A percentile compares a stretch with the other conserved stretches of the same genome.
These are phyloP conservation scores for Candida hungchunana DNA, from an alignment of 805 yeast genomes.

Conservation along the genomic window DNA sequence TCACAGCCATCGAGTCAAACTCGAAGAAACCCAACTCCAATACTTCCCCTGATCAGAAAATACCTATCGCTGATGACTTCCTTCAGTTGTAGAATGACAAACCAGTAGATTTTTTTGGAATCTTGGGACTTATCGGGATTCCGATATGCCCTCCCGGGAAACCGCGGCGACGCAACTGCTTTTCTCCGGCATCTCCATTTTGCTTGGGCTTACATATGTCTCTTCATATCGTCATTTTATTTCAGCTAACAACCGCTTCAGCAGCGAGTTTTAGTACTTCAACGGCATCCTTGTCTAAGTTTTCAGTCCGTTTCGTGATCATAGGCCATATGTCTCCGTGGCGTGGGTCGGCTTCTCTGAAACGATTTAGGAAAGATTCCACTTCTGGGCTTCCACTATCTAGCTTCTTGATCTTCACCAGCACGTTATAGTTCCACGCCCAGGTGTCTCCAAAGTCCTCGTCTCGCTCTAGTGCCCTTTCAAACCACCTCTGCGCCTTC, in stretches of 20 bases:
- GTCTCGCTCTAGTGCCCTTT: conserved; percentile 56
- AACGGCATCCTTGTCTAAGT: conserved; percentile 36
- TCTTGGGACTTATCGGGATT: no score
- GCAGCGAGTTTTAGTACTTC: conserved; percentile 35
- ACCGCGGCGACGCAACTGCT: no score
- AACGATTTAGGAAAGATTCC: conserved; percentile 32
- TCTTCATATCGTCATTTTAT: neutral
- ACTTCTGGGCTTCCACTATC: conserved; percentile 30
- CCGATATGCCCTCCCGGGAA: no score
- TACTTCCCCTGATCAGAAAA: no score
- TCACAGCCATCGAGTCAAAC: no score
- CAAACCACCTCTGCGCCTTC: conserved; percentile 72
- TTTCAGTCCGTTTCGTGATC: conserved; percentile 44
- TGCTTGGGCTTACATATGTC: no score
- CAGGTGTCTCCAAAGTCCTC: conserved; percentile 71
- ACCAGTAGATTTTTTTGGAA: no score
- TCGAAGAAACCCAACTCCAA: no score
- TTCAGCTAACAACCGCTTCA: neutral
- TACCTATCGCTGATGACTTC: no score
- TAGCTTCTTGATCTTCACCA: conserved; percentile 29
- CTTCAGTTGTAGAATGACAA: no score
- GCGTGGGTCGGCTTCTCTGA: conserved; percentile 47
- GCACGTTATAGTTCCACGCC: conserved; percentile 56
- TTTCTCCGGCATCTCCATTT: no score
- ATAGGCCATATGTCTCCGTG: conserved; percentile 60